Base-by-base conservation (phyloP, 768 basidiomycete species). In the Russula abietina region DNA sequence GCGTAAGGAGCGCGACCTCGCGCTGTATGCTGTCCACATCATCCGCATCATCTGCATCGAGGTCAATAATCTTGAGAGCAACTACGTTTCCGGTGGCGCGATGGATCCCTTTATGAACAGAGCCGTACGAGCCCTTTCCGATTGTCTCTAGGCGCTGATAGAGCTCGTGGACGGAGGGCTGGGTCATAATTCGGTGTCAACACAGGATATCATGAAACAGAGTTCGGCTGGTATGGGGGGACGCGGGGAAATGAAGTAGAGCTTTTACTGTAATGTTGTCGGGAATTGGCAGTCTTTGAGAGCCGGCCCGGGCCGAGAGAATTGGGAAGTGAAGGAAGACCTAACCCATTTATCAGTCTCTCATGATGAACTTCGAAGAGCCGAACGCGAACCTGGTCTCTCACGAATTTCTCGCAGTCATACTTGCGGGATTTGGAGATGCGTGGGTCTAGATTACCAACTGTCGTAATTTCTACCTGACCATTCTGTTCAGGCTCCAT, bases 51-150 rank as follows among this genome's bases (percentile, higher is more conserved):
- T 88, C 84, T 28, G 89, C 95, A 75, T 98, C 97, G 68, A 98
- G 87, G 75, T 98, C 92, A 78, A 99, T 98, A 74, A 98, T 95
- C 77, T 99, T 99, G 77, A 98, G 86, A 19, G 95, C 97, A 38
- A 99, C 92, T 59, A 94, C 81, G 60, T 91, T 89, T 22, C 92
- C 91, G 0, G 92, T 88, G 0, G 87, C 81, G 55, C 90, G 82
- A 69, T 98, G 89, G 59, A 86, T 78, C 16, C 93, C 96, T 72
- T 89, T 92, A 78, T 95, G 92, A 16, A 99, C 96, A 10, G 93
- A 92, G 50, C 97, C 96, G 75, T 94, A 98, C 1, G 93, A 91
- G 65, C 95, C 96, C 75, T 93, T 94, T 36, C 96, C 95, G 38
- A 96, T 81, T n/a, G 91, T 88, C 74, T 96, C 92, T 46, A 95